A percentile compares a stretch with the other conserved stretches of the same genome.
phyloP scores from a whole-genome alignment of 495 filamentous ascomycete species.

The Cercophora sp. region DNA sequence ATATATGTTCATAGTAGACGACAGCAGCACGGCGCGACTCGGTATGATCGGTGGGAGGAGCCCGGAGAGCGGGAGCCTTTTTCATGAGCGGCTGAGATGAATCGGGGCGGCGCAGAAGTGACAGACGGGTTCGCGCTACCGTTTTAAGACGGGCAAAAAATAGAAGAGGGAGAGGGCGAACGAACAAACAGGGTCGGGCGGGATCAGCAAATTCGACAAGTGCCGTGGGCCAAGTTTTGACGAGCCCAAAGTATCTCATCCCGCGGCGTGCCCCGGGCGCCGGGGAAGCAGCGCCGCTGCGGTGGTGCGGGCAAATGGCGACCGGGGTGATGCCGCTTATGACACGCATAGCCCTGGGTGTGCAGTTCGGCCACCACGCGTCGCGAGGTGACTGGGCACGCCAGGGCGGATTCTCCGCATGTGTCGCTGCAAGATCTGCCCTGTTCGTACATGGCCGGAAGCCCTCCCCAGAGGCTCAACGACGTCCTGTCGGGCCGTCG shows the following conservation, averaged over 20 bases:
- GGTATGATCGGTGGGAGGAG: not conserved
- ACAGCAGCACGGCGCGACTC: not conserved
- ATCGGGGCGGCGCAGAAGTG: not conserved
- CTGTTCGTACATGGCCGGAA: conserved; percentile 17
- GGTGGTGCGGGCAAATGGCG: conserved; percentile 10
- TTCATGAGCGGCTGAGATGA: not conserved
- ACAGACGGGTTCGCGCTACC: not conserved
- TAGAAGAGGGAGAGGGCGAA: not conserved
- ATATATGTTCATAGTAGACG: not conserved
- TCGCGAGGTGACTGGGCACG: conserved; percentile 21
- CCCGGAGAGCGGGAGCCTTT: not conserved
- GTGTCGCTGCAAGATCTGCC: conserved; percentile 20
- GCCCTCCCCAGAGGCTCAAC: conserved; percentile 15
- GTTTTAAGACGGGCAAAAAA: too few species aligned
- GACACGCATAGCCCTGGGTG: conserved; percentile 17
- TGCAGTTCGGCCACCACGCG: conserved; percentile 16
- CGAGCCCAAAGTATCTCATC: not conserved
- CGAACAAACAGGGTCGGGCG: not conserved
- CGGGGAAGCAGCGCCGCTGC: conserved; percentile 6
- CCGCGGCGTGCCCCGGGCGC: conserved; percentile 1
- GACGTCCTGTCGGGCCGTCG: conserved; percentile 19
- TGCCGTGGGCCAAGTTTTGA: conserved; percentile 9
- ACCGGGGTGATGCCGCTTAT: conserved; percentile 11
- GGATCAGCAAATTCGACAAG: conserved; percentile 9
- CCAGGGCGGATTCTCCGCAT: conserved; percentile 16